Percentiles rank a stretch among this genome's conserved stretches.
Conservation (phyloP, 306 rosid species). For the Lagenaria siceraria region DNA sequence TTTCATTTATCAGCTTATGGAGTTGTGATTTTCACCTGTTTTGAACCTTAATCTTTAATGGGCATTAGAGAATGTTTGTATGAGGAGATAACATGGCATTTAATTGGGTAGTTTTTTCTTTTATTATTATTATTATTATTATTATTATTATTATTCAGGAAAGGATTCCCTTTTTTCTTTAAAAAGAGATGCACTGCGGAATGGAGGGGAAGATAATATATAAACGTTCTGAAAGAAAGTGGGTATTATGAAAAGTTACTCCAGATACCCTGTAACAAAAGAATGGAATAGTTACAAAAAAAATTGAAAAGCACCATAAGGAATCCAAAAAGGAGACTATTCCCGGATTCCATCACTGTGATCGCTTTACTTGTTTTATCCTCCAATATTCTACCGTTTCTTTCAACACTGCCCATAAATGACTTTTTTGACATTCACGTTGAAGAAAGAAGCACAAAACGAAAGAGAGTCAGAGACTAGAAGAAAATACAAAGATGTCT, state of each 20-base stretch:
- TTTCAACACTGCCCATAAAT: not conserved
- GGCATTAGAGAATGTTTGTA: not conserved
- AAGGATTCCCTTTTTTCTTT: not conserved
- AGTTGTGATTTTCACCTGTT: not conserved
- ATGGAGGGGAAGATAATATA: not conserved
- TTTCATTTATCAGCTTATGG: not conserved
- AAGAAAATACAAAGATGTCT: too few species aligned
- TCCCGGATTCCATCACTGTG: not conserved
- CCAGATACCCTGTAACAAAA: not conserved
- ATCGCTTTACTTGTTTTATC: not conserved
- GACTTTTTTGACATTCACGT: not conserved
- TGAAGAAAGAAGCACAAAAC: not conserved
- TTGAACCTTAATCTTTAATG: not conserved
- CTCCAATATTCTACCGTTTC: not conserved
- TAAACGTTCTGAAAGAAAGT: not conserved
- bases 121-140: not conserved
- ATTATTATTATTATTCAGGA: not conserved
- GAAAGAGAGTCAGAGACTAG: not conserved
- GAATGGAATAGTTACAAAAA: not conserved
- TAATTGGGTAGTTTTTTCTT: not conserved
- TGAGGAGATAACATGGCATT: not conserved
- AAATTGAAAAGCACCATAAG: not conserved
- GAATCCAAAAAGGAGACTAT: not conserved
- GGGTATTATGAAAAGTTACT: not conserved
- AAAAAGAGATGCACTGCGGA: not conserved